Percentiles rank a stretch among this genome's conserved stretches.
phyloP scores from a whole-genome alignment of 2,329 filamentous ascomycete species.

The Colletotrichum phormii region DNA sequence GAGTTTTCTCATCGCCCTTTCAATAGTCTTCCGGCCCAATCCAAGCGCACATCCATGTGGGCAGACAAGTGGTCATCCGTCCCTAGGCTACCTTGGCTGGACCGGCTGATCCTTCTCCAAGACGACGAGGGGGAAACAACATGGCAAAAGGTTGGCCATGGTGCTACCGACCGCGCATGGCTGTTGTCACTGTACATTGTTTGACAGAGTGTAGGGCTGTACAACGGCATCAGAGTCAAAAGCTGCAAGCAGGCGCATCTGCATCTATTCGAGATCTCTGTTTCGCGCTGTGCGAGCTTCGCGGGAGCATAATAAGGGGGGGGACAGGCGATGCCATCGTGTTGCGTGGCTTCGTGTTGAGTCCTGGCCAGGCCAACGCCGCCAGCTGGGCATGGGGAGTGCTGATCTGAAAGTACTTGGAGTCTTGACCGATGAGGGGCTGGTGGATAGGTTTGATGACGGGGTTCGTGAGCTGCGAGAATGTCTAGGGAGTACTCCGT shows the following conservation, averaged over 20 bases:
- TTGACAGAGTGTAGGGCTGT: constrained; percentile 29
- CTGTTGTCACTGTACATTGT: constrained; percentile 33
- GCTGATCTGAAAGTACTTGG: not conserved
- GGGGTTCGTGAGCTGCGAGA: constrained; percentile 2
- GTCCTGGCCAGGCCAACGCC: constrained; percentile 1
- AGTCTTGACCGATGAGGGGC: not conserved
- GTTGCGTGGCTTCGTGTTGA: constrained; percentile 9
- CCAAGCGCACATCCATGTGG: constrained; percentile 18
- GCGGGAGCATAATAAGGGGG: not conserved
- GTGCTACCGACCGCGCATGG: constrained; percentile 25
- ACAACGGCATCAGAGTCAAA: constrained; percentile 35
- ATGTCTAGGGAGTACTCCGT: not conserved
- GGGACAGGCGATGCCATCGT: not conserved
- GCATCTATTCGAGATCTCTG: constrained; percentile 43
- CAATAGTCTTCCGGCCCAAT: constrained; percentile 19
- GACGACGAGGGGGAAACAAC: not conserved
- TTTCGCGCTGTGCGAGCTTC: constrained; percentile 25
- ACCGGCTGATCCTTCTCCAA: constrained; percentile 18
- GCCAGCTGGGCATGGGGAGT: not conserved
- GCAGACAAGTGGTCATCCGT: constrained; percentile 12
- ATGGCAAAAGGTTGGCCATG: not conserved
- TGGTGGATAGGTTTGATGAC: not conserved
- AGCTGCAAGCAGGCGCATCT: constrained; percentile 39
- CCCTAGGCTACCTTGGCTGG: constrained; percentile 15
- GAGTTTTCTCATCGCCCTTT: constrained; percentile 9